These are phyloP conservation scores for Boletus rufocinnamomeus DNA, from an alignment of 768 basidiomycete genomes.

Conservation along the genomic window DNA sequence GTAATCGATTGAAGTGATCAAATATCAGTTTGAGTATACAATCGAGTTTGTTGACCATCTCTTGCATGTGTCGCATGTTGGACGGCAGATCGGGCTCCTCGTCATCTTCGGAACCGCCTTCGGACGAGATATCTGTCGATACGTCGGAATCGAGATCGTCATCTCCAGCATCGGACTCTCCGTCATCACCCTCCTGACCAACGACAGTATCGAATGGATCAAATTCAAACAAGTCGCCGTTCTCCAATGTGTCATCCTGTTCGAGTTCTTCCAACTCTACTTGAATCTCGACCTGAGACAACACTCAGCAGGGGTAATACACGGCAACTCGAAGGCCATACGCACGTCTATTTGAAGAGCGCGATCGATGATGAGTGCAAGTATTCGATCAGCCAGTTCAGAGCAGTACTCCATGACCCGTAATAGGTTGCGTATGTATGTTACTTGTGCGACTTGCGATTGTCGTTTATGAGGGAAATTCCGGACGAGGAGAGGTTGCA, in stretches of 20 bases:
- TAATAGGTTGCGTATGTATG: conserved; percentile 89
- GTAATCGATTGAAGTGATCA: conserved; percentile 70
- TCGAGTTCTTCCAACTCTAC: conserved; percentile 93
- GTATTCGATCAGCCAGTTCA: conserved; percentile 79
- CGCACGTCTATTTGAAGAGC: conserved; percentile 94
- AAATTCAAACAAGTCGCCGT: conserved; percentile 64
- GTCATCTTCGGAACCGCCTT: conserved; percentile 53
- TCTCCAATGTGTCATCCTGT: conserved; percentile 54
- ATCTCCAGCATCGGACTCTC: conserved; percentile 56
- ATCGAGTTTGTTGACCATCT: conserved; percentile 93
- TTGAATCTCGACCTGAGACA: conserved; percentile 86
- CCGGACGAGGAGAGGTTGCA: conserved; percentile 80
- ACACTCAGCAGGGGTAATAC: neutral
- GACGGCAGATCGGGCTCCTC: conserved; percentile 39
- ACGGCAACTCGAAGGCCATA: conserved; percentile 11
- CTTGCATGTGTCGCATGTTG: conserved; percentile 69
- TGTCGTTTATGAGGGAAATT: conserved; percentile 96
- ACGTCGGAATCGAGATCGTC: conserved; percentile 51
- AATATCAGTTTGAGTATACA: conserved; percentile 83
- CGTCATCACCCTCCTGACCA: conserved; percentile 69
- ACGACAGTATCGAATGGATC: conserved; percentile 87
- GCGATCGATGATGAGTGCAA: conserved; percentile 89
- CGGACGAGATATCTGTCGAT: conserved; percentile 78
- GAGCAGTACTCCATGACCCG: conserved; percentile 85
- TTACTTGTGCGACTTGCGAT: conserved; percentile 71